Evolutionary conservation across 75 land plant genomes (phyloP).

Genomic region (Picea sitchensis): DNA sequence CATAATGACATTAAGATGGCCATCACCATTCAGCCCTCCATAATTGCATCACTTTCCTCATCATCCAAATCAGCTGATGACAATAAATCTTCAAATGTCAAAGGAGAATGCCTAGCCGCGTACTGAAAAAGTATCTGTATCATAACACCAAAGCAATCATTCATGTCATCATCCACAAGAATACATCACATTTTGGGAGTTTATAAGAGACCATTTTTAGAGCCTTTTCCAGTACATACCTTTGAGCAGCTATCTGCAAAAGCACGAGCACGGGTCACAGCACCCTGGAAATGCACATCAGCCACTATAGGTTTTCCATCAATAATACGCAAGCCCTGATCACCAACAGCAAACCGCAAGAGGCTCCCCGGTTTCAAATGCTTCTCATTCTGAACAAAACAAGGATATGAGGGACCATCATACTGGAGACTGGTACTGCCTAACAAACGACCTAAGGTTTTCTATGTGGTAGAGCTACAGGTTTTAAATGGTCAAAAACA

Average conservation of each 20-base stretch:
- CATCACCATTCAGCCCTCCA: neutral
- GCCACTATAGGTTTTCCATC: constrained; percentile 74
- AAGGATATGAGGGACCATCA: constrained; percentile 5
- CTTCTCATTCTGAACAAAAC: constrained; percentile 26
- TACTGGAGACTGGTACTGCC: neutral
- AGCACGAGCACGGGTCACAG: constrained; percentile 64
- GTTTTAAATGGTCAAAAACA: neutral
- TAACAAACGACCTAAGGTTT: neutral
- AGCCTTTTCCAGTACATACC: constrained; percentile 27
- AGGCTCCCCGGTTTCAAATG: constrained; percentile 58
- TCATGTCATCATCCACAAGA: neutral
- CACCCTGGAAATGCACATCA: constrained; percentile 72
- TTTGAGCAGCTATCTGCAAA: constrained; percentile 93
- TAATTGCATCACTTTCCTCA: neutral
- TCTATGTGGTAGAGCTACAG: neutral
- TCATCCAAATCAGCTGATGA: constrained; percentile 17
- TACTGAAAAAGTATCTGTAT: constrained; percentile 86
- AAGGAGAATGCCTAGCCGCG: constrained; percentile 69
- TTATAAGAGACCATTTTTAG: neutral
- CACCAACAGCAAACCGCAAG: constrained; percentile 68
- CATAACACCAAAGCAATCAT: neutral
- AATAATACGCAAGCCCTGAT: constrained; percentile 61
- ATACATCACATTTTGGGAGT: neutral
- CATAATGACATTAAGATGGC: too few species aligned
- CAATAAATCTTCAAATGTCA: constrained; percentile 51